These are phyloP conservation scores for Paralagenidium karlingii DNA, from an alignment of 352 stramenopile species.

Conservation along the genomic window DNA sequence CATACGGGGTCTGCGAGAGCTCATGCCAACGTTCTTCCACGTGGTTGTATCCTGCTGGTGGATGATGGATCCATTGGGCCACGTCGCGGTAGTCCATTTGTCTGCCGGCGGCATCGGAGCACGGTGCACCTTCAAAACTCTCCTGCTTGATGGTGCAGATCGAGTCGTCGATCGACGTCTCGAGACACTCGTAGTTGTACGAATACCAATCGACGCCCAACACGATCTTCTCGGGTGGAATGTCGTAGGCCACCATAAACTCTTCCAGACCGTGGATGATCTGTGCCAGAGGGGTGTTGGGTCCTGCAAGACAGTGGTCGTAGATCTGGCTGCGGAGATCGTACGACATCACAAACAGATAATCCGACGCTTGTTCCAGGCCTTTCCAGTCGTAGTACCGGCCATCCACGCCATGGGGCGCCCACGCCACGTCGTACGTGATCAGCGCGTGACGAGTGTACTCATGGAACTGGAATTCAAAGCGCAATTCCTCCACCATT, in stretches of 20 bases:
- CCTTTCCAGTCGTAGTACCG: slow-evolving; percentile 75
- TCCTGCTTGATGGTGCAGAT: slow-evolving; percentile 22
- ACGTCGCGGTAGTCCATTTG: slow-evolving; percentile 55
- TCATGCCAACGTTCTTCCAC: slow-evolving; percentile 28
- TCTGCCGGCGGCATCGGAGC: slow-evolving; percentile 52
- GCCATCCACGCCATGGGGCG: slow-evolving; percentile 58
- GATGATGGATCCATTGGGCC: not conserved
- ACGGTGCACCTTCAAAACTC: slow-evolving; percentile 60
- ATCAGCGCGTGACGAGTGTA: slow-evolving; percentile 63
- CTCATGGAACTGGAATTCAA: slow-evolving; percentile 26
- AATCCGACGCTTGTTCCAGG: slow-evolving; percentile 51
- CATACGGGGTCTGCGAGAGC: slow-evolving; percentile 37
- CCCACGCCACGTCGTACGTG: slow-evolving; percentile 75
- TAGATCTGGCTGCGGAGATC: slow-evolving; percentile 89
- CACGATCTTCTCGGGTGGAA: slow-evolving; percentile 68
- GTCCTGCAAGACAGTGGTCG: slow-evolving; percentile 70
- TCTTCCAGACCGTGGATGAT: slow-evolving; percentile 65
- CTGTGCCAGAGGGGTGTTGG: slow-evolving; percentile 70
- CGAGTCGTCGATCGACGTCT: not conserved
- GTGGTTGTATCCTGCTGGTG: not conserved
- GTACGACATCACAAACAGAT: slow-evolving; percentile 90
- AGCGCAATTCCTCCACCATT: slow-evolving; percentile 52
- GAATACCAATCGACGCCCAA: slow-evolving; percentile 87
- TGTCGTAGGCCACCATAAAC: slow-evolving; percentile 46
- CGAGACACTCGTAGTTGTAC: slow-evolving; percentile 72